Base-by-base conservation (phyloP, 163 green algal species). In the Smithsoniella earleae region DNA sequence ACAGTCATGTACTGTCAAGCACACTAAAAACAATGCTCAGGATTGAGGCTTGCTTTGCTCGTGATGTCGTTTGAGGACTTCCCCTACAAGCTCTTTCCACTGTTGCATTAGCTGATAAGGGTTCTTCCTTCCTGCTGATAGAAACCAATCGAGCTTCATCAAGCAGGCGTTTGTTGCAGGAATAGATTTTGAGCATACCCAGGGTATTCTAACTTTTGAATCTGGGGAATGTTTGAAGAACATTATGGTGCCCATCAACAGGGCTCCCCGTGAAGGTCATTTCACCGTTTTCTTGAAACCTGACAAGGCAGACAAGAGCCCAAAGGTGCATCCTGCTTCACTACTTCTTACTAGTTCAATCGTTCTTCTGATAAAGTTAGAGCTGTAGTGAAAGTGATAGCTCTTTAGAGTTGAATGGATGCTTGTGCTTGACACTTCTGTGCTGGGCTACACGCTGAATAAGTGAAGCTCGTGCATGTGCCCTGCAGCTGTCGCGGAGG, bases 171-270 rank as follows among this genome's bases (percentile, higher is more conserved):
- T 65, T 10, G 52, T 36, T 65, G 6, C 58, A 69, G 58, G 58
- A 4, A n/a, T 69, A n/a, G 58, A 69, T 33, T 69, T 69, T 36
- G 27, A 34, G 27, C 58, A 69, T 34, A 40, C n/a, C 28, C 16
- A 33, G 27, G 58, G 58, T 36, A 5, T 8, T 43, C 58, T 69
- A 6, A 38, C 34, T 10, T 69, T 69, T 69, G 58, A 69, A 40
- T 43, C 25, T 36, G 58, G 58, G 4, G 58, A 69, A 34, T 45
- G 58, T 13, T 45, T 43, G 58, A 69, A 69, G 25, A 38, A 22
- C 0, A 69, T 69, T 13, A 69, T 33, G 10, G 16, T 69, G 3
- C 34, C 40, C 13, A 10, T 49, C 40, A 49, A 22, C 13, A 13
- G 40, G 13, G 13, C 40, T 49, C 40, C 40, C 10, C 10, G 40